Base-by-base conservation (phyloP, 2,329 filamentous ascomycete genomes). In the Trichoderma pleuroti region DNA sequence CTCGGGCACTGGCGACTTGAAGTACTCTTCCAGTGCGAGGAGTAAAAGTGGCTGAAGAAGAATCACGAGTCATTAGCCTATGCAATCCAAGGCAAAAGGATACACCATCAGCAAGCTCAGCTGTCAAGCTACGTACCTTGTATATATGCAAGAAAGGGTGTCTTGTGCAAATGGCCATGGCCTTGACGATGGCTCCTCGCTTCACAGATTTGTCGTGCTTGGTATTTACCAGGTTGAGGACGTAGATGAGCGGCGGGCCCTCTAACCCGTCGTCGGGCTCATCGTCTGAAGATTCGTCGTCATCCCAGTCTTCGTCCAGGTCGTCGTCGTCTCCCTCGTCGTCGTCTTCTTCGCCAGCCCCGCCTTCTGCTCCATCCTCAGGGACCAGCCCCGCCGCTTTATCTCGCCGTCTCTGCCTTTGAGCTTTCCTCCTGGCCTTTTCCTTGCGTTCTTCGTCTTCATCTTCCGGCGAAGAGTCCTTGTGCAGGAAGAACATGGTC, bases 131-230 rank as follows among this genome's bases (percentile, higher is more conserved):
- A 36, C 84, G 74, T 80, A 92, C 92, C 87, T 99, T 99, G 84
- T 99, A 99, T 74, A 99, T 99, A 82, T 99, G 96, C 75, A 99
- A 84, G 81, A 99, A 99, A 4, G 96, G 94, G 84, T 99, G 96
- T 56, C 96, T 87, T 9, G 96, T 99, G 84, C 96, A 99, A 75
- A 99, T 98, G 34, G 96, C 96, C 96, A 99, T 99, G 54, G 96
- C 93, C 80, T 98, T 98, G 71, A 98, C 95, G 63, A 98, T 87
- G 24, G 96, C 96, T 71, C 96, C 96, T 86, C 96, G 91, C 82
- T 96, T 97, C 61, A 93, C 93, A 24, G 91, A 92, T 78, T 93
- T 95, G 83, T 99, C 96, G 80, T 97, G 93, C 81, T 98, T 98
- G 9, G 95, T 99, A 80, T 99, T 98, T 76, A 99, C 96, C 78